Base-by-base conservation (phyloP, 768 basidiomycete species). In the Leccinum subtestaceum region DNA sequence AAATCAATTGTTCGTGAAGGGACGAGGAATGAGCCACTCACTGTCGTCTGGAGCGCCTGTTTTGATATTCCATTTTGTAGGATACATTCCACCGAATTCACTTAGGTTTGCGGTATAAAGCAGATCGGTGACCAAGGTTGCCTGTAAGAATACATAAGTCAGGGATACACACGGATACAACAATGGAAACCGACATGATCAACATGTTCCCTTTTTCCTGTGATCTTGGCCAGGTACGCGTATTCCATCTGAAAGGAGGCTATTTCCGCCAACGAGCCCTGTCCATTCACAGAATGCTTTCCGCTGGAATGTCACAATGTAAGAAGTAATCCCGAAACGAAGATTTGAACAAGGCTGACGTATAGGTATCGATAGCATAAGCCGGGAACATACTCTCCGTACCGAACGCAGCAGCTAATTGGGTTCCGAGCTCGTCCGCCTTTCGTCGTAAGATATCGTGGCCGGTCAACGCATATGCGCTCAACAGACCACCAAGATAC, bases 401-500 rank as follows among this genome's bases (percentile, higher is more conserved):
- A 31, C 85, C 75, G 70, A 97, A 95, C 1, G 83, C 84, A 4
- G 86, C 84, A 3, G 91, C 78, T 3, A 96, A 76, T 49, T 78
- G 78, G 15, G 77, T 75, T 0, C 83, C 93, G 10, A 98, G 83
- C 56, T 94, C 88, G 49, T 91, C 84, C 0, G 94, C 91, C 36
- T 85, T 83, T 8, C 77, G 70, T 23, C 94, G 80, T 47, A 91
- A 80, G 10, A 89, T 69, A 2, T 77, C 70, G 53, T 93, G 79
- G 1, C 81, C 77, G 0, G 89, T 84, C 7, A 97, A 75, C 2
- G 93, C 86, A 69, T 94, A 88, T 0, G 90, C 92, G 2, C 88
- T 87, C 4, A 95, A 80, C 6, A 95, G 72, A 3, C 95, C 95
- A 2, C 94, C 95, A 1, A 97, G 85, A 64, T 95, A 88, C 19